A percentile compares a stretch with the other conserved stretches of the same genome.
Evolutionary conservation across 2,329 filamentous ascomycete genomes (phyloP).

Genomic region (Microcyclospora pomicola): DNA sequence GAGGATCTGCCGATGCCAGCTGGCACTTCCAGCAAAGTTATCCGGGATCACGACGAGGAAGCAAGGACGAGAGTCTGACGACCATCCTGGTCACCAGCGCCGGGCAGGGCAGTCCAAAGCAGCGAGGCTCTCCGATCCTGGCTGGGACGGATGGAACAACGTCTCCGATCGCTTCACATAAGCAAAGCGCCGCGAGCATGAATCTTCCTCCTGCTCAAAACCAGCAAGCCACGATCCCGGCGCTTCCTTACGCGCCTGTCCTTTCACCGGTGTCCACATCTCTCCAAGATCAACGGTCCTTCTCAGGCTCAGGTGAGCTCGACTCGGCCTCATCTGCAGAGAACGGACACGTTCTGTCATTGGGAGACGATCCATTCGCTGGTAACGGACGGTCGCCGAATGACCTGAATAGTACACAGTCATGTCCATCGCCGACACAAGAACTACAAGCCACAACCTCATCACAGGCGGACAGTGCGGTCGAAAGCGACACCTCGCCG

Average conservation of each 20-base stretch:
- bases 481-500: slow-evolving; percentile 7
- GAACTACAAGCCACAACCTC: slow-evolving; percentile 10
- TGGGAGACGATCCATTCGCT: slow-evolving; percentile 11
- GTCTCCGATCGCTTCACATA: slow-evolving; percentile 8
- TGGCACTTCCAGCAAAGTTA: slow-evolving; percentile 21
- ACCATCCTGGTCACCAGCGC: slow-evolving; percentile 21
- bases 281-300: slow-evolving; percentile 18
- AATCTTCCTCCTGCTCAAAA: slow-evolving; percentile 5
- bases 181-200: slow-evolving; percentile 6
- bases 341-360: slow-evolving; percentile 3
- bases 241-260: slow-evolving; percentile 18
- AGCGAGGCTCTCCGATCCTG: slow-evolving; percentile 12
- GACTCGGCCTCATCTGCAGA: slow-evolving; percentile 7
- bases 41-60: slow-evolving; percentile 19
- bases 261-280: slow-evolving; percentile 19
- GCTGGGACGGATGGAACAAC: slow-evolving; percentile 5
- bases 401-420: slow-evolving; percentile 11
- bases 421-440: slow-evolving; percentile 9
- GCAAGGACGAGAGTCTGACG: slow-evolving; percentile 23
- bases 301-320: slow-evolving; percentile 17
- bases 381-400: slow-evolving; percentile 11
- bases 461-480: slow-evolving; percentile 4
- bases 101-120: slow-evolving; percentile 12
- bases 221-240: slow-evolving; percentile 6
- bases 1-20: slow-evolving; percentile 23